Base-by-base conservation (phyloP, 2,329 filamentous ascomycete genomes). In the Ceratocystis variospora region DNA sequence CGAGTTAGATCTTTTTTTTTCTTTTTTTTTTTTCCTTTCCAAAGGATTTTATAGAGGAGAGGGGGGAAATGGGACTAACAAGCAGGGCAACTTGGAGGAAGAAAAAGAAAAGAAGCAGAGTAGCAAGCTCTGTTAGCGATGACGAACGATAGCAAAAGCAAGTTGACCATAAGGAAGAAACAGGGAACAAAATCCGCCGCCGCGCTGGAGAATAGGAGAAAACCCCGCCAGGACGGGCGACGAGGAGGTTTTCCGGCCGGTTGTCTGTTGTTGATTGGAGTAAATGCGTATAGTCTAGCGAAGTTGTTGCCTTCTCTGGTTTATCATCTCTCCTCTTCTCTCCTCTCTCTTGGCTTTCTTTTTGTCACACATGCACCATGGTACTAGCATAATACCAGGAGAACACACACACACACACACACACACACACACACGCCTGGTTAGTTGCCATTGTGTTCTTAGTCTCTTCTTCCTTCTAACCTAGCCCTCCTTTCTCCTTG, bases 71-170 rank as follows among this genome's bases (percentile, higher is more conserved):
- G 8, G 22, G 25, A 31, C 53, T 59, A 59, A 59, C 12, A 59
- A 59, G 53, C 53, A 59, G 53, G 53, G 53, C 53, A 59, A 59
- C 53, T 59, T 59, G 25, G 28, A n/a, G 15, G 53, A 31, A 59
- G 25, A 59, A 17, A 59, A 50, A 31, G 4, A 17, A 17, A 31
- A 59, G 53, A 37, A 19, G 19, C 45, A n/a, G 45, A 48, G n/a
- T 50, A 50, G 46, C 17, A n/a, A 25, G 17, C 48, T 25, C 10
- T 4, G 12, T 25, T 28, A 28, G 22, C 48, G 19, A 50, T 19
- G 46, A 50, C 37, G 22, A 53, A 53, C 48, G 25, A 53, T 12
- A 53, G 12, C 48, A 53, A 53, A 19, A 33, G 31, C 53, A 59
- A 59, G 22, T 25, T 31, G 53, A 12, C 37, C 37, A 41, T 41